Percentiles rank a stretch among this genome's conserved stretches.
Evolutionary conservation across 768 basidiomycete species (phyloP).

Genomic region (Kwoniella dejecticola): DNA sequence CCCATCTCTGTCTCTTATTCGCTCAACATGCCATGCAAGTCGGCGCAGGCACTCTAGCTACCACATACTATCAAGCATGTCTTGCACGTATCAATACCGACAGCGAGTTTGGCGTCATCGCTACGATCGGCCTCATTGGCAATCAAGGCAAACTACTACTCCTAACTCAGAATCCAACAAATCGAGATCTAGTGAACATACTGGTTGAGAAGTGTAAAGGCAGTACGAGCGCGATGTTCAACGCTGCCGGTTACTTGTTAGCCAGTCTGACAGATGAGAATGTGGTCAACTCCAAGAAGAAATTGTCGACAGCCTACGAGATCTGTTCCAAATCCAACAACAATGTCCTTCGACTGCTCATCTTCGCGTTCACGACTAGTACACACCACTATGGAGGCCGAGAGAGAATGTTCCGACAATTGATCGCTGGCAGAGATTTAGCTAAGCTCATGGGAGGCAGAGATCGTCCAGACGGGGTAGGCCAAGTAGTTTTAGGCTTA

Average conservation of each 20-base stretch:
- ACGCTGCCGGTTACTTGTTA: constrained; percentile 31
- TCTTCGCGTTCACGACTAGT: constrained; percentile 46
- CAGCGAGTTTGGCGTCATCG: constrained; percentile 36
- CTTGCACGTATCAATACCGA: constrained; percentile 13
- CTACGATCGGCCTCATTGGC: constrained; percentile 32
- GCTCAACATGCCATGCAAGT: constrained; percentile 38
- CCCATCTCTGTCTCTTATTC: constrained; percentile 41
- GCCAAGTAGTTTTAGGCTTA: constrained; percentile 37
- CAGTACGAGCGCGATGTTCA: constrained; percentile 31
- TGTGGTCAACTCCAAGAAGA: constrained; percentile 36
- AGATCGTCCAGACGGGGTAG: constrained; percentile 42
- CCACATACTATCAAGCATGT: constrained; percentile 36
- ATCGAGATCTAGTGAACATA: constrained; percentile 8
- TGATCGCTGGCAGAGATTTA: constrained; percentile 40
- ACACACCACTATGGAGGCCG: constrained; percentile 37
- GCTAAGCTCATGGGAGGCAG: constrained; percentile 38
- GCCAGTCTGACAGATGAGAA: constrained; percentile 36
- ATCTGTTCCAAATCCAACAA: constrained; percentile 32
- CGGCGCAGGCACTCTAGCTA: constrained; percentile 19
- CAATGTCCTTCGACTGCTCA: constrained; percentile 34
- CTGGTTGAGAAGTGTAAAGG: constrained; percentile 25
- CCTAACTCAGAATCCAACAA: constrained; percentile 7
- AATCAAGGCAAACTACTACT: constrained; percentile 9
- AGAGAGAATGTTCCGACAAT: constrained; percentile 34
- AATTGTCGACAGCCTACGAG: constrained; percentile 39